Evolutionary conservation across 768 basidiomycete species (phyloP).

Genomic region (Sutorius australiensis): DNA sequence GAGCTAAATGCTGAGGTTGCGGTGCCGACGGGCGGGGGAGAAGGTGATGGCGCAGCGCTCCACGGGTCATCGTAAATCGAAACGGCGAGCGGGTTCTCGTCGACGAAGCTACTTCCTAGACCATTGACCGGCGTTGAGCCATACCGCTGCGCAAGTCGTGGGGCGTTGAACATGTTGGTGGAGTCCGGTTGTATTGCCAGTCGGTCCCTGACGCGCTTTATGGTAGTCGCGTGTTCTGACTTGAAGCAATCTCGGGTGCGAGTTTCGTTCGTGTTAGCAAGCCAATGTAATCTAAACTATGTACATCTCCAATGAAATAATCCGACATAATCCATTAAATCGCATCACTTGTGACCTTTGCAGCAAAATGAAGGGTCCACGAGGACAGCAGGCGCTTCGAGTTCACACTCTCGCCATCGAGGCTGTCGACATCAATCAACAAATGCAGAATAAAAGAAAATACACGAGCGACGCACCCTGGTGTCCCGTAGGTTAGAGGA

Average conservation of each 20-base stretch:
- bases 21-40: conserved; percentile 56
- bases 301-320: conserved; percentile 19
- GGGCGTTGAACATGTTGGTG: conserved; percentile 79
- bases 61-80: conserved; percentile 83
- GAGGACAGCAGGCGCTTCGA: conserved; percentile 75
- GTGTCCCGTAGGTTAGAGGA: conserved; percentile 94
- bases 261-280: conserved; percentile 8
- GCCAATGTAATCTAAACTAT: conserved; percentile 20
- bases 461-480: conserved; percentile 60
- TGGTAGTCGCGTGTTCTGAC: conserved; percentile 7
- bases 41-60: conserved; percentile 71
- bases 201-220: not conserved
- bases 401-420: conserved; percentile 85
- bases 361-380: conserved; percentile 94
- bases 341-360: conserved; percentile 51
- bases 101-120: conserved; percentile 70
- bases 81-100: conserved; percentile 68
- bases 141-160: conserved; percentile 70
- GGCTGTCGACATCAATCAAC: conserved; percentile 40
- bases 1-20: conserved; percentile 55
- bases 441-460: conserved; percentile 4
- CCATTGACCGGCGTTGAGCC: conserved; percentile 50
- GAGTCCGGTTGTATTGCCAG: conserved; percentile 10
- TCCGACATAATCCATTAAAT: conserved; percentile 18
- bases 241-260: not conserved